Evolutionary conservation across 140 eudicot species (phyloP).

Genomic region (Senecio squalidus): DNA sequence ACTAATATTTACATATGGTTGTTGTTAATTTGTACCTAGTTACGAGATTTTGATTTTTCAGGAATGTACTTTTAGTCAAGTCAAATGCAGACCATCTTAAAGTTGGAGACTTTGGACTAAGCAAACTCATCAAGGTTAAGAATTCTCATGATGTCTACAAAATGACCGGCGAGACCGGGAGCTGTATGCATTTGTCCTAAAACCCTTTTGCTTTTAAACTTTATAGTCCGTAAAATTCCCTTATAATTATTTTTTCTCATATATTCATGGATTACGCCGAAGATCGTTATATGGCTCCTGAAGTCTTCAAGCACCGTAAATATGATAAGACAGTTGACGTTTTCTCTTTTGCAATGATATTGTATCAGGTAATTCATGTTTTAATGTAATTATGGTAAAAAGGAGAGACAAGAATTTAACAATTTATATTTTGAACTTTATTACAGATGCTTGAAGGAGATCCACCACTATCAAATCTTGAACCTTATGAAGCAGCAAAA

Average conservation of each 20-base stretch:
- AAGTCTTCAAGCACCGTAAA: slow-evolving; percentile 96
- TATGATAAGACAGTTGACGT: slow-evolving; percentile 97
- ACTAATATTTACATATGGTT: not conserved
- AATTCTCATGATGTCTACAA: slow-evolving; percentile 87
- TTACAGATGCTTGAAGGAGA: slow-evolving; percentile 98
- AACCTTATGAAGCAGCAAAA: slow-evolving; percentile 98
- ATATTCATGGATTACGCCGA: slow-evolving; percentile 16
- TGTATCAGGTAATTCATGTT: slow-evolving; percentile 61
- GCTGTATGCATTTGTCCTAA: slow-evolving; percentile 57
- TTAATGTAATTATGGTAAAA: not conserved
- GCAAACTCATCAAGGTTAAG: slow-evolving; percentile 81
- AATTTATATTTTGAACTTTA: slow-evolving; percentile 11
- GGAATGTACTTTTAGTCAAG: slow-evolving; percentile 95
- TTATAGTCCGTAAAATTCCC: slow-evolving; percentile 8
- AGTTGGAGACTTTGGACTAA: slow-evolving; percentile 96
- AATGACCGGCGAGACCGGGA: slow-evolving; percentile 98
- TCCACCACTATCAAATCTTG: slow-evolving; percentile 74
- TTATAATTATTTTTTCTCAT: not conserved
- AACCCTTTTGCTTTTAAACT: not conserved
- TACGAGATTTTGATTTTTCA: slow-evolving; percentile 13
- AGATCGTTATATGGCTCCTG: slow-evolving; percentile 99
- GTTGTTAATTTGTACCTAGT: not conserved
- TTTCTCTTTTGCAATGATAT: slow-evolving; percentile 94
- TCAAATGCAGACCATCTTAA: slow-evolving; percentile 91
- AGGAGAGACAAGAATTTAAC: not conserved